These are phyloP conservation scores for Melanopsichium pennsylvanicum DNA, from an alignment of 1,284 basidiomycete genomes.

Conservation along the genomic window DNA sequence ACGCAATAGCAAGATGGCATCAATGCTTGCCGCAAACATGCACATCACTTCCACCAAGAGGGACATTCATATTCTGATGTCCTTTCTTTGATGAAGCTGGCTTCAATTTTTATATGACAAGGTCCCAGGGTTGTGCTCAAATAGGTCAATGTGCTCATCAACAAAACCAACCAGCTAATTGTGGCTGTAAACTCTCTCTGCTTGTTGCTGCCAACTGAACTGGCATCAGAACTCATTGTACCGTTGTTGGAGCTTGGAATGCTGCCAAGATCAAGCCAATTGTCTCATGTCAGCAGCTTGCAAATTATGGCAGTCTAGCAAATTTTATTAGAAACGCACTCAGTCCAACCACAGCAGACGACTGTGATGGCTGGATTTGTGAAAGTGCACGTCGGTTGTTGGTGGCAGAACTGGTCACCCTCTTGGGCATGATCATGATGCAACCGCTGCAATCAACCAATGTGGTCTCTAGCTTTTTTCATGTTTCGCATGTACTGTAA, in stretches of 20 bases:
- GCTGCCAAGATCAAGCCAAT: background rate
- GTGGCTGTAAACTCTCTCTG: background rate
- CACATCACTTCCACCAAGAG: too few species aligned
- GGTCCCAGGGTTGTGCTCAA: background rate
- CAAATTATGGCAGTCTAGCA: background rate
- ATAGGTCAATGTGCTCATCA: background rate
- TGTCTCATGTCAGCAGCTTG: background rate
- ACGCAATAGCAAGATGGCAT: background rate
- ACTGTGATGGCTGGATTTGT: background rate
- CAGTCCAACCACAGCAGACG: background rate
- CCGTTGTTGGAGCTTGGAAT: background rate
- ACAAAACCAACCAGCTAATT: too few species aligned
- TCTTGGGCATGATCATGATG: too few species aligned
- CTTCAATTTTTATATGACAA: background rate
- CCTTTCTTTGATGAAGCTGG: background rate
- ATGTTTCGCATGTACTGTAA: background rate
- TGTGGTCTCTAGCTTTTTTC: background rate
- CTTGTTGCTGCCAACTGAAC: background rate
- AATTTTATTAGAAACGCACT: background rate
- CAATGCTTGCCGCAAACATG: too few species aligned
- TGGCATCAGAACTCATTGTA: background rate
- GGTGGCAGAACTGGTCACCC: too few species aligned
- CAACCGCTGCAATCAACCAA: background rate
- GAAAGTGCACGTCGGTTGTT: background rate
- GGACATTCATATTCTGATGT: background rate